Percentiles rank a stretch among this genome's conserved stretches.
Conservation (phyloP, 768 basidiomycete species). For the Russula earlei region DNA sequence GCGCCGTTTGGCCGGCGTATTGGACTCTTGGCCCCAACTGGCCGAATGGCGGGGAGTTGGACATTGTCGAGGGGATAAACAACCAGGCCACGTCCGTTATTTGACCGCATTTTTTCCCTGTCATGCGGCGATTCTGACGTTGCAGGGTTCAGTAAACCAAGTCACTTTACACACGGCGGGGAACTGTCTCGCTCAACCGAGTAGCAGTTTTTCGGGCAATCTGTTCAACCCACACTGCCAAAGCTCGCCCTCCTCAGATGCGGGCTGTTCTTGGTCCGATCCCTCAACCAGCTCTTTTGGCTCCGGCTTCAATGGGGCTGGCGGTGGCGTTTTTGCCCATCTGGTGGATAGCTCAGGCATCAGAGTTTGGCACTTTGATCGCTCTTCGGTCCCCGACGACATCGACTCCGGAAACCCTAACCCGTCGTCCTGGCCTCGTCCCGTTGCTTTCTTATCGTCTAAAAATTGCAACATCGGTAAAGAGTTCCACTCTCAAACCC, state of each 20-base stretch:
- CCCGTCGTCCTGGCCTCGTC: not conserved
- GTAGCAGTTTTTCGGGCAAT: not conserved
- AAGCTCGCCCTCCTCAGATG: not conserved
- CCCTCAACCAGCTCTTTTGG: not conserved
- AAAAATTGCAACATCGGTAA: not conserved
- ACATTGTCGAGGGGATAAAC: slow-evolving; percentile 25
- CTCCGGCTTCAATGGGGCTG: not conserved
- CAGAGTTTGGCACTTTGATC: slow-evolving; percentile 7
- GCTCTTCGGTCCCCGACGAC: slow-evolving; percentile 5
- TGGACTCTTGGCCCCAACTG: not conserved
- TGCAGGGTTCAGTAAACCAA: not conserved
- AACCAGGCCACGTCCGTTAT: not conserved
- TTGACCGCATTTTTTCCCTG: not conserved
- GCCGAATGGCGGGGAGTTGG: slow-evolving; percentile 17
- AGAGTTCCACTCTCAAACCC: not conserved
- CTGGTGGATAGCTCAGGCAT: not conserved
- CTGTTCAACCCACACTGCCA: not conserved
- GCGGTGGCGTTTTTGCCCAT: not conserved
- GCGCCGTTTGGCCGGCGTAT: not conserved
- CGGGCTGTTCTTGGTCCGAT: not conserved
- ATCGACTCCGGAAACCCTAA: not conserved
- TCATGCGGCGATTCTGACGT: not conserved
- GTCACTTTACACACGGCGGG: slow-evolving; percentile 1
- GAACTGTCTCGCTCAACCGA: too few relatives aligned
- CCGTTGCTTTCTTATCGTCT: slow-evolving; percentile 1